Percentiles rank a stretch among this genome's conserved stretches.
Conservation (phyloP, 2,329 filamentous ascomycete genomes). For the Thielaviopsis populi region DNA sequence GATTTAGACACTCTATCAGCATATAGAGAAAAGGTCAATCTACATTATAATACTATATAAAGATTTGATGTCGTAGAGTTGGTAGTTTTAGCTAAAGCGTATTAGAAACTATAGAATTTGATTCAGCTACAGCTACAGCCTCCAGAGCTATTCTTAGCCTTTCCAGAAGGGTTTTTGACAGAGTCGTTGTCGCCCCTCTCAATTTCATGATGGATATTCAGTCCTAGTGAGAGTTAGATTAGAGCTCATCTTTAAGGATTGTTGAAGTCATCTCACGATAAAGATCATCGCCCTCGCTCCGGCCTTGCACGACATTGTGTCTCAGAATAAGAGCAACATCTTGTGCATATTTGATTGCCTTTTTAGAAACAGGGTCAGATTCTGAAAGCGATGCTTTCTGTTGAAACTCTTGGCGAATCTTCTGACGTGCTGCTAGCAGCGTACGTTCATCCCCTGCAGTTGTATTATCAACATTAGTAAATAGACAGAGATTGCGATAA, state of each 20-base stretch:
- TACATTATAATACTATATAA: no score
- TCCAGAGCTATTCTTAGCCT: neutral
- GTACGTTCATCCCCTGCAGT: conserved; percentile 51
- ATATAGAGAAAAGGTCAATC: neutral
- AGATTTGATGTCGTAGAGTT: no score
- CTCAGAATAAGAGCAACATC: conserved; percentile 67
- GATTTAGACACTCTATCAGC: no score
- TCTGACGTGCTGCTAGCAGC: conserved; percentile 52
- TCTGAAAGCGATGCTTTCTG: conserved; percentile 45
- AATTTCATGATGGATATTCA: conserved; percentile 80
- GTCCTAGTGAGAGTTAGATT: conserved; percentile 35
- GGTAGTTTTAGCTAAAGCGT: no score
- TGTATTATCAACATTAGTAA: neutral
- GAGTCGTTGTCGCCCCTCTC: conserved; percentile 90
- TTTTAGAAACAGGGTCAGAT: conserved; percentile 41
- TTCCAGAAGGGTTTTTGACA: conserved; percentile 39
- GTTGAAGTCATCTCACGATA: conserved; percentile 41
- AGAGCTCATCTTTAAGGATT: no score
- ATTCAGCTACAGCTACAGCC: conserved; percentile 16
- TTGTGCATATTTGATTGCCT: conserved; percentile 62
- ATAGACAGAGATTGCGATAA: neutral
- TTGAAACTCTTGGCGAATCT: conserved; percentile 63
- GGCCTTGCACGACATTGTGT: conserved; percentile 79
- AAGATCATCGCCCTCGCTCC: conserved; percentile 33
- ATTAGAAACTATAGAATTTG: no score